Base-by-base conservation (phyloP, 805 yeast species). In the Ogataea henricii region DNA sequence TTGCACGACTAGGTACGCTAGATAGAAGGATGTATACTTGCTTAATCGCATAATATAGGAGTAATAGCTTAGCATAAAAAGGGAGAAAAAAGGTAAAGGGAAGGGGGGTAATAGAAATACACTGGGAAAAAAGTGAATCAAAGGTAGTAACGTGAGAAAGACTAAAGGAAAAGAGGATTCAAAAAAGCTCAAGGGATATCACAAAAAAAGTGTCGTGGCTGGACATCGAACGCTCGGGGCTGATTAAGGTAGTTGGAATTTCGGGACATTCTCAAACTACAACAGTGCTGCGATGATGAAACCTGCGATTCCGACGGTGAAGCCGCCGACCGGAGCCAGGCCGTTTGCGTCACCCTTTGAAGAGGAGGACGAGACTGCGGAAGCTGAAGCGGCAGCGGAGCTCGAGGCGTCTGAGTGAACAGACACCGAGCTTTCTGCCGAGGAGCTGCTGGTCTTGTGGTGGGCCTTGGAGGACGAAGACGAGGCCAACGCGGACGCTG, bases 201-300 rank as follows among this genome's bases (percentile, higher is more conserved):
- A 36, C 40, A 38, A 25, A 22, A 38, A 25, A n/a, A 4, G 18
- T 36, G 41, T 38, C 41, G 30, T 26, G 41, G 17, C 18, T 18
- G 16, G 23, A 34, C 37, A 14, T 16, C n/a, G 37, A 12, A 8
- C 6, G 20, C 23, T 16, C 3, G 35, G 10, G 6, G 21, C 7
- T 16, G 21, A 16, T 14, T 18, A 34, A 20, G 9, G 22, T 39
- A 45, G 40, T 34, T 41, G 46, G 48, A 27, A 48, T 44, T 29
- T 37, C 26, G 45, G 29, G 46, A 45, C 13, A 9, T 48, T 40
- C 45, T 45, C 39, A 41, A 41, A 50, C 55, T 57, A 71, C 40
- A 71, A 57, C 51, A 70, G 59, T 38, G 70, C 67, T 34, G 74
- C 74, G 27, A 68, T 60, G 13, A 65, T 58, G 26, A 66, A 56